These are phyloP conservation scores for Phytophthora uliginosa DNA, from an alignment of 352 stramenopile genomes.

Conservation along the genomic window DNA sequence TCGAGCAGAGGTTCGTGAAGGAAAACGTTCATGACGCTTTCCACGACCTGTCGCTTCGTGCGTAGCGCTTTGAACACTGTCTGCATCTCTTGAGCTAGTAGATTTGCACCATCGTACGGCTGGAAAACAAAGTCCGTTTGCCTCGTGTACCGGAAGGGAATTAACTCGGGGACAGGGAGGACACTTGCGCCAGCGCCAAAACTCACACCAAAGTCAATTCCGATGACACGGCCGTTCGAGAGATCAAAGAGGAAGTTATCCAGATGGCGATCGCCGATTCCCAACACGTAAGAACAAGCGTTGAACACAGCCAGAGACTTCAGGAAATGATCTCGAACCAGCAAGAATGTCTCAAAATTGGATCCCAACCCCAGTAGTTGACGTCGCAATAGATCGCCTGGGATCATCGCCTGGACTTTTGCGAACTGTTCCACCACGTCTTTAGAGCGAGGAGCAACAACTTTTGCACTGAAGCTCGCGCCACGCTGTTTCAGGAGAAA, in stretches of 20 bases:
- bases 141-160: slow-evolving; percentile 91
- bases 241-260: slow-evolving; percentile 94
- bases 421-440: slow-evolving; percentile 69
- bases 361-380: slow-evolving; percentile 79
- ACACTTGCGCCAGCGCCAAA: slow-evolving; percentile 89
- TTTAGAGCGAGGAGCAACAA: slow-evolving; percentile 54
- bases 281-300: slow-evolving; percentile 90
- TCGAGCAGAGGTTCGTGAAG: slow-evolving; percentile 93
- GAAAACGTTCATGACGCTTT: slow-evolving; percentile 94
- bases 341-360: slow-evolving; percentile 86
- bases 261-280: slow-evolving; percentile 93
- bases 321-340: slow-evolving; percentile 86
- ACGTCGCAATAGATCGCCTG: slow-evolving; percentile 77
- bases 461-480: slow-evolving; percentile 74
- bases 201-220: slow-evolving; percentile 94
- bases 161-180: slow-evolving; percentile 90
- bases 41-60: slow-evolving; percentile 83
- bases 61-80: slow-evolving; percentile 86
- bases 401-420: slow-evolving; percentile 74
- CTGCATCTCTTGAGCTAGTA: slow-evolving; percentile 88
- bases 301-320: slow-evolving; percentile 89
- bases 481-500: slow-evolving; percentile 83
- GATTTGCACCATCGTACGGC: slow-evolving; percentile 72
- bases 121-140: slow-evolving; percentile 81
- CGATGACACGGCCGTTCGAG: slow-evolving; percentile 78